Percentiles rank a stretch among this genome's conserved stretches.
Evolutionary conservation across 2,329 filamentous ascomycete genomes (phyloP).

Genomic region (Exophiala oligosperma): DNA sequence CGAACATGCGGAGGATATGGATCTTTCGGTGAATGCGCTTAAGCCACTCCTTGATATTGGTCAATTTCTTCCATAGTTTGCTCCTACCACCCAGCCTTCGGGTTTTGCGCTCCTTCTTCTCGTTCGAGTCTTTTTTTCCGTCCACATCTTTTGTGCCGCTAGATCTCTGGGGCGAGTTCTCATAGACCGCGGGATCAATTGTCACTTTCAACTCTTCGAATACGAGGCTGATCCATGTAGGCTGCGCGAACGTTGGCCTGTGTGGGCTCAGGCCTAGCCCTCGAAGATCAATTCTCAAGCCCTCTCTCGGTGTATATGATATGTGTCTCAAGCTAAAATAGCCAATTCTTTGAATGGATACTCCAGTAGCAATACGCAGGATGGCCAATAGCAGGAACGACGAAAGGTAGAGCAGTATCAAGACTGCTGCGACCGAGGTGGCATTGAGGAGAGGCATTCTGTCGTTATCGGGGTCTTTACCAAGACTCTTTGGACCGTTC

Average conservation of each 20-base stretch:
- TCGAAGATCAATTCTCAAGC: constrained; percentile 83
- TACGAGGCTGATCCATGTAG: constrained; percentile 92
- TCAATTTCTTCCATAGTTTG: constrained; percentile 79
- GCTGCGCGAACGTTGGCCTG: constrained; percentile 92
- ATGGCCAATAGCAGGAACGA: constrained; percentile 94
- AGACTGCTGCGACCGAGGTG: constrained; percentile 82
- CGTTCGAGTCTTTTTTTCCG: constrained; percentile 22
- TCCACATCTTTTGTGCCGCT: constrained; percentile 22
- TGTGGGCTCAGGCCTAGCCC: constrained; percentile 86
- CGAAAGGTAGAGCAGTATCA: constrained; percentile 83
- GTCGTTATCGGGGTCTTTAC: not conserved
- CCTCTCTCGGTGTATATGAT: constrained; percentile 85
- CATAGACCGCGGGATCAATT: constrained; percentile 71
- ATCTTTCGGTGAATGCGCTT: constrained; percentile 85
- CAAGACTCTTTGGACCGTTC: constrained; percentile 1
- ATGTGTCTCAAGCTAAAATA: constrained; percentile 90
- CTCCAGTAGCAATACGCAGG: constrained; percentile 84
- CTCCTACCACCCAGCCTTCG: constrained; percentile 47
- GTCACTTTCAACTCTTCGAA: constrained; percentile 83
- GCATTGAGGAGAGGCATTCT: constrained; percentile 54
- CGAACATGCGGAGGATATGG: constrained; percentile 84
- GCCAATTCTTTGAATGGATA: constrained; percentile 94
- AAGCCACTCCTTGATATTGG: constrained; percentile 75
- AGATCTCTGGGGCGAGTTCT: constrained; percentile 11
- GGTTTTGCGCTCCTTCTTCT: not conserved